Evolutionary conservation across 441 rosid species (phyloP), one percentile per base, ranked within the genome.

Genomic region (Erodium chrysanthum): DNA sequence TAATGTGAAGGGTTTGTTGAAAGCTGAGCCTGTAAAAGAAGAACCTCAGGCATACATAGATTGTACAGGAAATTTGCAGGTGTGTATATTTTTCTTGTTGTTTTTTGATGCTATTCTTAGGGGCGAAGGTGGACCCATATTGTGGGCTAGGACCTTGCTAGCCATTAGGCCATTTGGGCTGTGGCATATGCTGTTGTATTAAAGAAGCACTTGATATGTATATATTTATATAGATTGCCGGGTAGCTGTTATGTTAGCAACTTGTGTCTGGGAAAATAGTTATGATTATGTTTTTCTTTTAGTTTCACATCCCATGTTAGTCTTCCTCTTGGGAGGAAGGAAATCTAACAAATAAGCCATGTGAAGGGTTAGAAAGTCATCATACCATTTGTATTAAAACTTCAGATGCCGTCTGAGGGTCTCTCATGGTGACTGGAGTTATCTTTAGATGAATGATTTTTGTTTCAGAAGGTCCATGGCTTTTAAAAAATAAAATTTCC

Each of bases 11-110:
- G 97, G 96, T 44, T 68, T 83, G 80, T 52, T 79, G 25, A 92
- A 92, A 82, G 85, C 81, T 75, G 77, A 83, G 79, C 86, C 97
- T 46, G 84, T 82, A 52, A 84, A 76, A 67, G 98, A 96, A 81
- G 96, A 92, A 79, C 87, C 89, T 66, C 96, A 93, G 40, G 96
- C 97, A 71, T 83, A 90, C 86, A 93, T 96, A 71, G 97, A 96
- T 84, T 85, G 86, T 74, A 89, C 92, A 73, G 99, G 99, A 78
- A 96, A 89, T 84, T 76, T 90, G 90, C 98, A 96, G 96, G 99
- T 92, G 63, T 68, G 31, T 69, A 72, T 61, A 69, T 37, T 71
- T 68, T 14, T 33, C 54, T 70, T 70, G 65, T 54, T 54, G 10
- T 54, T 54, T 17, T 54, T 54, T 54, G 58, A n/a, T 20, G 18